Conservation (phyloP, 1,139 yeast genomes). For the Scheffersomyces stambukii region DNA sequence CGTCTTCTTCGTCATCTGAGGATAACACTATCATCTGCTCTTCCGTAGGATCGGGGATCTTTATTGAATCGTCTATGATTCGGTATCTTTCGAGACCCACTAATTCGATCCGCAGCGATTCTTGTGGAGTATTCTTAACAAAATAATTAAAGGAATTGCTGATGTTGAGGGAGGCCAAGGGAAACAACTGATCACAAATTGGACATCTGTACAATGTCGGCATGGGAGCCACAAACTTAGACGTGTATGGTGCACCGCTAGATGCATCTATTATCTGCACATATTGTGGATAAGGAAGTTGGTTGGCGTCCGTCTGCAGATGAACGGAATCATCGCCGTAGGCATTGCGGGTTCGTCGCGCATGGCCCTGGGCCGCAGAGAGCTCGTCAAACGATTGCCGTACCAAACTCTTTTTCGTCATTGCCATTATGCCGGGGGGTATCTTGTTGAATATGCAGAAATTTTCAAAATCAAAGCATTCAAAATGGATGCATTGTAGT, state of each 20-base stretch:
- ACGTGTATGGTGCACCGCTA: conserved; percentile 3
- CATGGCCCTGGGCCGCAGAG: conserved; percentile 14
- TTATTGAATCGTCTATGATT: conserved; percentile 24
- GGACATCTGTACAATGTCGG: conserved; percentile 33
- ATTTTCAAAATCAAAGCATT: conserved; percentile 44
- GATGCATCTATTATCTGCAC: conserved; percentile 8
- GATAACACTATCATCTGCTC: conserved; percentile 19
- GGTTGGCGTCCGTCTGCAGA: neutral
- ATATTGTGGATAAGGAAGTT: conserved; percentile 4
- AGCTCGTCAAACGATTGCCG: conserved; percentile 21
- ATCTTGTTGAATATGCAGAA: conserved; percentile 39
- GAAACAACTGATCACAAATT: conserved; percentile 34
- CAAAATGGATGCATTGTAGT: conserved; percentile 35
- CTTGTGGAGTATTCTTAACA: conserved; percentile 35
- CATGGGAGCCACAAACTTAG: conserved; percentile 11
- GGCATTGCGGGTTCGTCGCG: conserved; percentile 2
- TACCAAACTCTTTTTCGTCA: conserved; percentile 26
- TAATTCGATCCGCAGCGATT: conserved; percentile 34
- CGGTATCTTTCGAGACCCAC: conserved; percentile 32
- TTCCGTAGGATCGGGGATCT: neutral
- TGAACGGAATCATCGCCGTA: neutral
- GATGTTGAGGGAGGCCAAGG: conserved; percentile 31
- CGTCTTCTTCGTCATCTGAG: conserved; percentile 25
- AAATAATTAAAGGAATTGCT: conserved; percentile 42
- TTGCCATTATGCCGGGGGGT: conserved; percentile 24